Conservation (phyloP, 2,329 filamentous ascomycete genomes). For the Elsinoe perseae region DNA sequence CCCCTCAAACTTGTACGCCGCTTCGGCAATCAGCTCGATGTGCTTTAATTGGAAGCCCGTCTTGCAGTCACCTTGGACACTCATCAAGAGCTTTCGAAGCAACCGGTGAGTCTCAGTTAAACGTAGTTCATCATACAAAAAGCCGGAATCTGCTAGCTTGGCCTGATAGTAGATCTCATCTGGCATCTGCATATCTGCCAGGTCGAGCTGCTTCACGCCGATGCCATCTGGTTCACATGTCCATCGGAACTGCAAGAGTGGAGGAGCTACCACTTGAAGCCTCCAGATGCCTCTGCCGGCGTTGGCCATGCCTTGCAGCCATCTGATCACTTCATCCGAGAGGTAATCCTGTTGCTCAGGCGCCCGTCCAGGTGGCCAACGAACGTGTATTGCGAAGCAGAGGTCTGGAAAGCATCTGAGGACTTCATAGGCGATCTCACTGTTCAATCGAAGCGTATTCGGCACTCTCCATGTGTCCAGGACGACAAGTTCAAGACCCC, state of each 20-base stretch:
- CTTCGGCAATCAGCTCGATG: not conserved
- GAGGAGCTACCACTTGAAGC: not conserved
- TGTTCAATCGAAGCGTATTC: not conserved
- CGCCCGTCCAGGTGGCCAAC: not conserved
- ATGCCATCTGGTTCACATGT: not conserved
- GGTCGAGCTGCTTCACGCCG: not conserved
- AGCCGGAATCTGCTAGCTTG: not conserved
- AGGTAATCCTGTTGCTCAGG: not conserved
- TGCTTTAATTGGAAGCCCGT: not conserved
- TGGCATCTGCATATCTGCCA: not conserved
- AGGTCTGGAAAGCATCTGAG: not conserved
- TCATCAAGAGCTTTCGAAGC: not conserved
- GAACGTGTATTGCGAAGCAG: not conserved
- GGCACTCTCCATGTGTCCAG: not conserved
- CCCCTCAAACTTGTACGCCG: not conserved
- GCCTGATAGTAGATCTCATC: constrained; percentile 1
- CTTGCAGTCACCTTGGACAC: not conserved
- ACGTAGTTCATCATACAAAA: not conserved
- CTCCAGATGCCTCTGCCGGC: not conserved
- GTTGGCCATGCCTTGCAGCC: not conserved
- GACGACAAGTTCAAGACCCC: not conserved
- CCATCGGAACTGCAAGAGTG: not conserved
- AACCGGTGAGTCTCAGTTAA: not conserved
- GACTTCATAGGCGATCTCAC: not conserved
- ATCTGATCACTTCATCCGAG: not conserved